Evolutionary conservation across 1,284 basidiomycete species (phyloP).

Genomic region (Meripilus lineatus): DNA sequence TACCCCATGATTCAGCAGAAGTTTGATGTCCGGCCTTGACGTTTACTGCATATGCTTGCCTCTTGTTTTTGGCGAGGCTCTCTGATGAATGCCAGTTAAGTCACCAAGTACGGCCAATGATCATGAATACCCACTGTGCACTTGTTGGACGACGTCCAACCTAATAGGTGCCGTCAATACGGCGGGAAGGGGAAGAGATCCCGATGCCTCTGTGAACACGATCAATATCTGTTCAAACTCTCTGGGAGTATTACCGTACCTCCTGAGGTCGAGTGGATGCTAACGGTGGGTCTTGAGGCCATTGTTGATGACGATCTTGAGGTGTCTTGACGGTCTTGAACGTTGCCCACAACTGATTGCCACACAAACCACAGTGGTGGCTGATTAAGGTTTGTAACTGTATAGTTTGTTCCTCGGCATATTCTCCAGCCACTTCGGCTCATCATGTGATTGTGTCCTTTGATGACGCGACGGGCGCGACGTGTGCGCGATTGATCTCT

Average conservation of each 20-base stretch:
- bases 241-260: conserved; percentile 40
- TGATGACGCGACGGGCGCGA: too few relatives aligned
- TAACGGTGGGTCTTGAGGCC: conserved; percentile 89
- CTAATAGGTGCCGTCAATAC: conserved; percentile 98
- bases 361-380: conserved; percentile 19
- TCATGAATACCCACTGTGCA: conserved; percentile 80
- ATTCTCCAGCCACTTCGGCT: conserved; percentile 4
- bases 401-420: conserved; percentile 11
- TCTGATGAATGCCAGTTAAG: too few relatives aligned
- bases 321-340: conserved; percentile 24
- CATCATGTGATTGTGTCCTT: too few relatives aligned
- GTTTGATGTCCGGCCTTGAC: conserved; percentile 99
- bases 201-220: conserved; percentile 73
- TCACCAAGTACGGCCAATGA: neutral
- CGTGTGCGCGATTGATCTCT: too few relatives aligned
- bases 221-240: neutral
- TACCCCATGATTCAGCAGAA: conserved; percentile 99
- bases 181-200: conserved; percentile 91
- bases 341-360: conserved; percentile 16
- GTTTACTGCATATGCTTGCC: conserved; percentile 96
- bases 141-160: conserved; percentile 96
- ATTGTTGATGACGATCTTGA: conserved; percentile 43
- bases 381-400: conserved; percentile 26
- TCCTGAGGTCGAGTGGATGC: conserved; percentile 73
- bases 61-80: conserved; percentile 98